phyloP scores from a whole-genome alignment of 495 filamentous ascomycete genomes.

The Tuber indicum region DNA sequence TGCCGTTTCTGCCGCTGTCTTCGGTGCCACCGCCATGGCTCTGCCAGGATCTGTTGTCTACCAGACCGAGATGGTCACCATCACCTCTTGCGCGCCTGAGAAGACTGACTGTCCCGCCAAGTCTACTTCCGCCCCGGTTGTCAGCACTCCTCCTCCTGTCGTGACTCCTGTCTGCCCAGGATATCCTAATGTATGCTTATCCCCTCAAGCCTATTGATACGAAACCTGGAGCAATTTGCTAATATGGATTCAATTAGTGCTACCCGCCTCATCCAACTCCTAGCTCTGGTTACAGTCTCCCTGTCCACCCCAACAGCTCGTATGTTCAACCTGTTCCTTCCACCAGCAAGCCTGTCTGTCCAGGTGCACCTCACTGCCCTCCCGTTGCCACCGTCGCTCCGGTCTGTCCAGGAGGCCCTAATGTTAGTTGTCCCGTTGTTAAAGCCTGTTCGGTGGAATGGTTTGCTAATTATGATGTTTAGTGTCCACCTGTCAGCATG shows the following conservation, averaged over 20 bases:
- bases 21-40: slow-evolving; percentile 51
- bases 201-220: neutral
- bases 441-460: neutral
- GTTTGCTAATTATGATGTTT: neutral
- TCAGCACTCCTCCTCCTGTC: slow-evolving; percentile 15
- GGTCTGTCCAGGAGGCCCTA: neutral
- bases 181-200: neutral
- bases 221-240: neutral
- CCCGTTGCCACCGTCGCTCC: slow-evolving; percentile 21
- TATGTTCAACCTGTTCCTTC: slow-evolving; percentile 6
- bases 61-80: slow-evolving; percentile 52
- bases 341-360: neutral
- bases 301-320: slow-evolving; percentile 25
- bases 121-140: slow-evolving; percentile 8
- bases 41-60: slow-evolving; percentile 46
- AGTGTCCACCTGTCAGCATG: slow-evolving; percentile 18
- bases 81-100: slow-evolving; percentile 48
- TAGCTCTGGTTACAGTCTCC: neutral
- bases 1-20: slow-evolving; percentile 46
- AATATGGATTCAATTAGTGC: neutral
- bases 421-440: neutral
- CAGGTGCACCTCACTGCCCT: neutral
- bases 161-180: slow-evolving; percentile 6
- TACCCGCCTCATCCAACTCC: slow-evolving; percentile 6
- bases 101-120: slow-evolving; percentile 36